Conservation (phyloP, 257 asterid genomes). For the Fraxinus anomala region DNA sequence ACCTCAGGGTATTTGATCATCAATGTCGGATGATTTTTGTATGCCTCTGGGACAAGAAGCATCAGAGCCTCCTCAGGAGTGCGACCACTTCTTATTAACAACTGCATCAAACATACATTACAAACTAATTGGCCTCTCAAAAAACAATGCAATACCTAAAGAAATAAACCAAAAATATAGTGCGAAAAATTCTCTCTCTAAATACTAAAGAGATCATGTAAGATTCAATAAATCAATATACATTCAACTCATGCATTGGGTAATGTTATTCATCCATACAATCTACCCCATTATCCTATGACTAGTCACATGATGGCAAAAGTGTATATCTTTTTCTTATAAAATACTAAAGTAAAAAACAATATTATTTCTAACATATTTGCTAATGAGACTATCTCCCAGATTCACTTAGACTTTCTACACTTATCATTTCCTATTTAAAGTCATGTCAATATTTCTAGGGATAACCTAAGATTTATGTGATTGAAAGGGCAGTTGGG, state of each 20-base stretch:
- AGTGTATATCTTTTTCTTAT: constrained; percentile 5
- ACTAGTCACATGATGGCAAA: constrained; percentile 10
- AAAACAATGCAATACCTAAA: background rate
- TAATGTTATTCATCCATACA: constrained; percentile 1
- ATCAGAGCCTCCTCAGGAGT: constrained; percentile 92
- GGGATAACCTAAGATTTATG: constrained; percentile 11
- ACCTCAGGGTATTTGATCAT: constrained; percentile 96
- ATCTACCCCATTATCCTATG: background rate
- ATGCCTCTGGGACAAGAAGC: constrained; percentile 99
- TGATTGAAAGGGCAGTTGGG: constrained; percentile 17
- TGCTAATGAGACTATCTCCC: background rate
- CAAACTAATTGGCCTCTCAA: constrained; percentile 21
- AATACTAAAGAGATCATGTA: background rate
- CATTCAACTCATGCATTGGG: constrained; percentile 1
- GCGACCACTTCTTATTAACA: constrained; percentile 96
- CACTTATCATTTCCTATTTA: background rate
- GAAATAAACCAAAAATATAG: background rate
- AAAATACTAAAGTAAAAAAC: constrained; percentile 8
- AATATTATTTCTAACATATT: background rate
- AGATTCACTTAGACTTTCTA: constrained; percentile 7
- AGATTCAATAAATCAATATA: background rate
- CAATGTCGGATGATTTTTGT: constrained; percentile 93
- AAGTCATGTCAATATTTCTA: constrained; percentile 1
- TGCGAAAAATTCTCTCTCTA: background rate
- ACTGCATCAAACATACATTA: constrained; percentile 43